Base-by-base conservation (phyloP, 371 early-diverging fungal genomes). In the Umbelopsis sp. region DNA sequence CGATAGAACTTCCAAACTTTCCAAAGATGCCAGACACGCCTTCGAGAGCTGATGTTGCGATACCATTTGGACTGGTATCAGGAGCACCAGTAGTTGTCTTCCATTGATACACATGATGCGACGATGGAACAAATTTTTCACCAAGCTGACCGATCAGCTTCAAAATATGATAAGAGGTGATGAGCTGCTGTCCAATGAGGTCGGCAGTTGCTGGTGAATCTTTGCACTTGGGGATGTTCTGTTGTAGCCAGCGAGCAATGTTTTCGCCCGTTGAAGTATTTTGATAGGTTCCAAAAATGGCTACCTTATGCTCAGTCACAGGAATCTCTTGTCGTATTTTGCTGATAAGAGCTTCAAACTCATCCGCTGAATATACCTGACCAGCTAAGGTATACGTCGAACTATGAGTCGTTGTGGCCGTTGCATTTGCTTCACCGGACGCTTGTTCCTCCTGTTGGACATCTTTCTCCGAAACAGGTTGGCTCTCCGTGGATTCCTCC, bases 101-200 rank as follows among this genome's bases (percentile, higher is more conserved):
- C 92, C 92, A 93, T 71, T 93, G 93, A 74, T 91, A 93, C 69
- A 83, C 87, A 24, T 85, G 80, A 44, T 80, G 79, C n/a, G 89
- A 65, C 0, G 81, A 83, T 24, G 90, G 82, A 35, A 83, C 69
- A 74, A 93, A 93, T 73, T 86, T 87, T 68, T 83, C 88, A 10
- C 92, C 92, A 35, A 89, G 85, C 63, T 86, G 86, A n/a, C 92
- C 92, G 70, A 93, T 86, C 41, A 89, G 72, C 25, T 89, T 81
- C 71, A 93, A 72, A 51, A 88, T 86, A 8, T 87, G 86, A 66
- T 91, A 83, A 32, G 82, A 81, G 1, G 77, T 79, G 53, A 91
- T 82, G 69, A 93, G 73, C 63, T 91, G 90, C 70, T 92, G 92
- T 9, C 91, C 92, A 38, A 93, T 87, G 1, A 84, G 77, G 50